Base-by-base conservation (phyloP, 345 rosid genomes). In the Cardamine resedifolia region DNA sequence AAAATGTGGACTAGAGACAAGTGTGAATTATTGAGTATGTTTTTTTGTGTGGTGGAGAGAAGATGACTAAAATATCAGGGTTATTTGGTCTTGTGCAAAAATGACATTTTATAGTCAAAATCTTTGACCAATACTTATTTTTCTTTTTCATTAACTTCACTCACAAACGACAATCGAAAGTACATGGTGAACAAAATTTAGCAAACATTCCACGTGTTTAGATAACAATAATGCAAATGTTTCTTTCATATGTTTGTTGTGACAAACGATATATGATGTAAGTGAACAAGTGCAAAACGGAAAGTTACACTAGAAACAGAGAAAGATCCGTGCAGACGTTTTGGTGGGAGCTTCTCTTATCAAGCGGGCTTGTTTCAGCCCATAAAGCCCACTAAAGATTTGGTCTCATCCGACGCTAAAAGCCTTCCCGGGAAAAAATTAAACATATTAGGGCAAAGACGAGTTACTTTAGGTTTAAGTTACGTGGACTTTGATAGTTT, bases 31-130 rank as follows among this genome's bases (percentile, higher is more conserved):
- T 1, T 71, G 34, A 19, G 7, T 38, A 33, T 70, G 41, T 24
- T 60, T 60, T 21, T 26, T 26, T 71, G 16, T 60, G 60, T 18
- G 75, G 60, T 27, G 23, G 16, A 50, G n/a, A 21, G 47, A 45
- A 20, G 20, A 55, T 28, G 14, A 15, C 66, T 21, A 59, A 33
- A 59, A 34, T 59, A 47, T 30, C 16, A 27, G 30, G 28, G 28
- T 30, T 20, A 56, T n/a, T 6, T 56, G 23, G 18, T 28, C 31
- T 15, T 5, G 2, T 0, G 56, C 52, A 16, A 24, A 66, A 41
- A 2, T 23, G 45, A 23, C 47, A 9, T 14, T 14, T 31, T 11
- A 12, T 5, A 60, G 39, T 19, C 43, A 34, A 51, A 45, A 23
- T 2, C 0, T 36, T 49, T 5, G 9, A 16, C 20, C 15, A 10